Evolutionary conservation across 2,329 filamentous ascomycete species (phyloP), one percentile per base, ranked within the genome.

Genomic region (Chaetomium sp.): DNA sequence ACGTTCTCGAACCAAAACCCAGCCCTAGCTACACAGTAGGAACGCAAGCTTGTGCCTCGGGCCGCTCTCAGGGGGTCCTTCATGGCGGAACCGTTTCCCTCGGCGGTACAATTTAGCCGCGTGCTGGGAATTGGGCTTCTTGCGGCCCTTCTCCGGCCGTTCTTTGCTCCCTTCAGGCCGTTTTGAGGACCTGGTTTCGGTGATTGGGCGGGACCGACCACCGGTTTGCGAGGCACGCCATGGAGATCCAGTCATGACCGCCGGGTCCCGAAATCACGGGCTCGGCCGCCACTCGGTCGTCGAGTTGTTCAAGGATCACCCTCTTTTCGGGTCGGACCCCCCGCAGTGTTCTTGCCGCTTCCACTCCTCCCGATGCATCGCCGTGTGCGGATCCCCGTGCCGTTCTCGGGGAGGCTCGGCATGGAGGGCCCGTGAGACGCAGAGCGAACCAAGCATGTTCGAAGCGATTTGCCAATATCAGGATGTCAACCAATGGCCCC

Each of bases 141-240:
- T 64, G 57, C 70, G 70, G 70, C 70, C 65, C 60, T 71, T 66
- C 69, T 70, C 68, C 71, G 70, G 71, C 63, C 66, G 64, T 70
- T 72, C 21, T 50, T 57, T 47, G 31, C 25, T 56, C 21, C 53
- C 53, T 56, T 38, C 31, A 19, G n/a, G 21, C 45, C 45, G 45
- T 47, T 23, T 47, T 47, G 45, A n/a, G n/a, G 21, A 33, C 47
- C 57, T 45, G 55, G n/a, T 31, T 38, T 58, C 35, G 54, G 55
- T 57, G 50, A 62, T 62, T 66, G 58, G 65, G 57, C 45, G 13
- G 21, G 19, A 1, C 38, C 38, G 19, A 4, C 10, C 1, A 50
- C 13, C 49, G 16, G 19, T 65, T 57, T 27, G 38, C 29, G 29
- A 33, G 9, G 38, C 38, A 45, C 13, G 21, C 62, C 27, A 12